phyloP scores from a whole-genome alignment of 2,329 filamentous ascomycete genomes.

The Xylaria sp. region DNA sequence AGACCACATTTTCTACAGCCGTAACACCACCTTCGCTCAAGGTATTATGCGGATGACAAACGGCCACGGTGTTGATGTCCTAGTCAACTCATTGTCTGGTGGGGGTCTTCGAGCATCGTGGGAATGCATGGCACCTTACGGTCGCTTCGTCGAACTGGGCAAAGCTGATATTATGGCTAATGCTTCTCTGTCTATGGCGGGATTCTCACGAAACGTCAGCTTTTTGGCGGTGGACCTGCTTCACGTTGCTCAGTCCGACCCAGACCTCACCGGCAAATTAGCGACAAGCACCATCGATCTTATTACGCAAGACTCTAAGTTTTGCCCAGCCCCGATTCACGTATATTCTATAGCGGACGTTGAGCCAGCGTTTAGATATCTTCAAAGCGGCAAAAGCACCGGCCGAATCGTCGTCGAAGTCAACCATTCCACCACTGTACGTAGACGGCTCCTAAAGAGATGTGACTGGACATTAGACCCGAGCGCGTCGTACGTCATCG shows the following conservation, averaged over 20 bases:
- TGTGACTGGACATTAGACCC: constrained; percentile 2
- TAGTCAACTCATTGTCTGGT: too few relatives aligned
- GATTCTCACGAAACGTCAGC: neutral
- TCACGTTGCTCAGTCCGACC: too few relatives aligned
- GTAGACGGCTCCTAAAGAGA: neutral
- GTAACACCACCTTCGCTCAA: neutral
- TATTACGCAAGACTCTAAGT: neutral
- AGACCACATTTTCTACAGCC: neutral
- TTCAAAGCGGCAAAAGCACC: neutral
- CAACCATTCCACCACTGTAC: neutral
- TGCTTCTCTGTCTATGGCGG: neutral
- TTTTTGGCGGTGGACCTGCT: neutral
- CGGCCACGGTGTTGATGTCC: too few relatives aligned
- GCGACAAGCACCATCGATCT: neutral
- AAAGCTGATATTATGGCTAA: neutral
- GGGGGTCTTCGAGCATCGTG: too few relatives aligned
- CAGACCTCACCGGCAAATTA: neutral
- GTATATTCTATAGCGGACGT: neutral
- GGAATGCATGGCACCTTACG: too few relatives aligned
- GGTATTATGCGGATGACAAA: neutral
- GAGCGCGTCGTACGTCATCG: constrained; percentile 41
- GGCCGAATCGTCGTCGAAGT: neutral
- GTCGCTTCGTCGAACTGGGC: too few relatives aligned
- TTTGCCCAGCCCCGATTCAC: neutral
- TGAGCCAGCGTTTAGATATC: neutral